Percentiles rank a stretch among this genome's conserved stretches.
These are phyloP conservation scores for Cercospora janseana DNA, from an alignment of 2,329 filamentous ascomycete genomes.

Conservation along the genomic window DNA sequence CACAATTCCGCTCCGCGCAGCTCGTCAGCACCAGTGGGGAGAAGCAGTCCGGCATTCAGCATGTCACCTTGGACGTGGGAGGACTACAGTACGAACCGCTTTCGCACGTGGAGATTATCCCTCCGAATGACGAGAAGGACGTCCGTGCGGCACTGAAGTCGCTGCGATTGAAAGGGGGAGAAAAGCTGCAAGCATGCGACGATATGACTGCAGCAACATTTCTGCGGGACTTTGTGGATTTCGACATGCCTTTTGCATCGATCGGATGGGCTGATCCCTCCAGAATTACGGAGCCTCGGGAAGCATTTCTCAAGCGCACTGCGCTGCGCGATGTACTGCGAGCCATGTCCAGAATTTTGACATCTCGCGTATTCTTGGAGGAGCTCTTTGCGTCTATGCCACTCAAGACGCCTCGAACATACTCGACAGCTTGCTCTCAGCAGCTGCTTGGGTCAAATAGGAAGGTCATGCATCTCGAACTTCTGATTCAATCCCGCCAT, in stretches of 20 bases:
- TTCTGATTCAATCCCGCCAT: neutral
- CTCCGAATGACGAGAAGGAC: neutral
- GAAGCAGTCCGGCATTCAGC: slow-evolving; percentile 5
- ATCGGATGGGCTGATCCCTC: neutral
- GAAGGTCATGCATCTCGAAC: neutral
- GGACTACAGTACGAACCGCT: neutral
- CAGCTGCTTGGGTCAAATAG: neutral
- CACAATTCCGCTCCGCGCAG: neutral
- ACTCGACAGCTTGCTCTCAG: neutral
- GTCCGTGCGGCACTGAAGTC: neutral
- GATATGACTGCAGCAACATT: neutral
- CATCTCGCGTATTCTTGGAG: neutral
- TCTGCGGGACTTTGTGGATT: neutral
- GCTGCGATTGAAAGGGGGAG: neutral
- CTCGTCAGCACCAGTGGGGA: neutral
- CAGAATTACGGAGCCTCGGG: neutral
- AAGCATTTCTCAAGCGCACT: neutral
- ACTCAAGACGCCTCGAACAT: neutral
- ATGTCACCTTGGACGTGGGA: slow-evolving; percentile 9
- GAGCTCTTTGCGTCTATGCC: neutral
- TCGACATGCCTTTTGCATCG: neutral
- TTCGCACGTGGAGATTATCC: slow-evolving; percentile 6
- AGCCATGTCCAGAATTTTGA: neutral
- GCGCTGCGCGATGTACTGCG: neutral
- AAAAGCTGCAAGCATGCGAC: neutral